Evolutionary conservation across 345 rosid species (phyloP), one percentile per base, ranked within the genome.

Genomic region (Carallia brachiata): DNA sequence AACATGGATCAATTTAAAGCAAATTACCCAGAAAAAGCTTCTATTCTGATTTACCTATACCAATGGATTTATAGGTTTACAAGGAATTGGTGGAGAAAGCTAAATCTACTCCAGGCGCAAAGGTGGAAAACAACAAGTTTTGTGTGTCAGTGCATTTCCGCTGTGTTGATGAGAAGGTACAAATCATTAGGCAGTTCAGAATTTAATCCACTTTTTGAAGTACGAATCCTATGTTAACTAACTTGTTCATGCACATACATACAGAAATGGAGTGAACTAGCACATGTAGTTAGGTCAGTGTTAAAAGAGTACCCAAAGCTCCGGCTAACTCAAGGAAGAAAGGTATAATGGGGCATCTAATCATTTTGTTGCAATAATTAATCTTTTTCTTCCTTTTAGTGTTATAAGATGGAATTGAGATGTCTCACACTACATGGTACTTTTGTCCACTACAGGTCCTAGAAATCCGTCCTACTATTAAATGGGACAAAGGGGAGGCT

Each of bases 401-500:
- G 17, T 50, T 32, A 52, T 32, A 37, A 50, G 15, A 40, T 52
- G 36, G 73, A 63, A 4, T 6, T 30, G 40, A 54, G 37, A 52
- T 30, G 36, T 68, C 67, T 75, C 39, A 73, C 61, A 74, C 27
- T 52, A 9, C 8, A 32, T 19, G 31, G 5, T 56, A 56, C 60
- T 27, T 27, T 8, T 30, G 15, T 8, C 60, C 15, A 56, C 32
- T 39, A 59, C 73, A 90, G 97, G 95, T 91, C 17, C 62, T 91
- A 5, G 97, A 89, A 82, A 84, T 91, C 61, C 91, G 97, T 37
- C 96, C 97, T 7, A 80, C 69, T 8, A 91, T 89, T 69, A 81
- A 88, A 71, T 91, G 97, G 97, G 87, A 91, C 81, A 89, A 91
- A 80, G 96, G 97, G 40, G 86, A 85, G 80, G 96, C 97, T 60